Evolutionary conservation across 2,329 filamentous ascomycete genomes (phyloP), one percentile per base, ranked within the genome.

Genomic region (Aspergillus sp.): DNA sequence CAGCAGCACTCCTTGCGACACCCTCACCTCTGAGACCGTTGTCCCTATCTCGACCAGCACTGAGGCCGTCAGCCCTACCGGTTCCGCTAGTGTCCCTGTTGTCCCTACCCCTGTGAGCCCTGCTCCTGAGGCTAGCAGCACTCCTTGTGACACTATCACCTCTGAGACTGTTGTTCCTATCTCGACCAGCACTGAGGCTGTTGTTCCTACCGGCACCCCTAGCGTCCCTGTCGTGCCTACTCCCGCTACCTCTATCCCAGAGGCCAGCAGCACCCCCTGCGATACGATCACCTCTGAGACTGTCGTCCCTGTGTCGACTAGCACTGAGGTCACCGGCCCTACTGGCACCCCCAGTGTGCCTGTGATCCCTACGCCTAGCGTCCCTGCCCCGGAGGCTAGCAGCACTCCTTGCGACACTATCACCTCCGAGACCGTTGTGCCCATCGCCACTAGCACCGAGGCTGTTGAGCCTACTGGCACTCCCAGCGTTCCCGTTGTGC

Each of bases 81-180:
- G 23, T 14, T 31, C 47, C 36, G 46, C 54, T 31, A 53, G 53
- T 25, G 49, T 38, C 19, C 50, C 59, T 31, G 40, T 53, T 40
- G n/a, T n/a, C n/a, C n/a, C n/a, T n/a, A n/a, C n/a, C n/a, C n/a
- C n/a, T n/a, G n/a, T n/a, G n/a, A 54, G 51, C 52, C 20, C 57
- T 31, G 54, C 40, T 42, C 51, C 57, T 21, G 54, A 49, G 29
- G 45, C 50, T 45, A 43, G 54, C 9, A 45, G 47, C 31, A 58
- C 58, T 14, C 59, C 61, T 17, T 61, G 61, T 14, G 61, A 58
- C 21, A 63, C 63, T 13, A 23, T 54, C 25, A 58, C 56, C 44
- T 56, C 55, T 4, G 54, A 52, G n/a, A 43, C 55, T 19, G 47
- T 58, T 9, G 36, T 43, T 9, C 32, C 52, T 11, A 17, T 48